These are phyloP conservation scores for Rugonectria rugulosa DNA, from an alignment of 2,329 filamentous ascomycete genomes.

Conservation along the genomic window DNA sequence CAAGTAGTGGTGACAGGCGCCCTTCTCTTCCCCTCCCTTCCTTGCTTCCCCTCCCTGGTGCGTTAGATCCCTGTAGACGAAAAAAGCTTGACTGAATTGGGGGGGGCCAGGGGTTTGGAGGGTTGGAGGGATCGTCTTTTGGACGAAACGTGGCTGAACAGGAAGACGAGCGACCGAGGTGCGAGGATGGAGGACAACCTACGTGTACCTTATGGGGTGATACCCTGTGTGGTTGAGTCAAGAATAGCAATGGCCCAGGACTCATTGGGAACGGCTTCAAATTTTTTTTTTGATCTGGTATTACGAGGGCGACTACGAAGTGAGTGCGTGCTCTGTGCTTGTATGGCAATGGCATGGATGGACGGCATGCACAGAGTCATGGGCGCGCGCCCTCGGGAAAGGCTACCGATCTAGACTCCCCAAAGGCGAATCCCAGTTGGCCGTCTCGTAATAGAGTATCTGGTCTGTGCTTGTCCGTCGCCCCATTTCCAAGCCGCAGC, in stretches of 20 bases:
- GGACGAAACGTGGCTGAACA: no score
- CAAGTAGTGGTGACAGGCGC: neutral
- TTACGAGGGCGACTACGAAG: neutral
- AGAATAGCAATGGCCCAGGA: no score
- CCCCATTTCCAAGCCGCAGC: neutral
- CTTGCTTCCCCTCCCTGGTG: no score
- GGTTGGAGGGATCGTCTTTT: no score
- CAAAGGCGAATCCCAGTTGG: neutral
- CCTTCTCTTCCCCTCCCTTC: no score
- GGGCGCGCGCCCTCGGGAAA: neutral
- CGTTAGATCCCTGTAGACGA: neutral
- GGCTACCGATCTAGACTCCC: neutral
- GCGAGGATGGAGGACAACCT: no score
- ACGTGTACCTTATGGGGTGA: no score
- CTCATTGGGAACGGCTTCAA: no score
- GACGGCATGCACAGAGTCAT: neutral
- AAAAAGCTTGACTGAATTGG: neutral
- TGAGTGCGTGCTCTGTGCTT: neutral
- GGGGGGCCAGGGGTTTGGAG: no score
- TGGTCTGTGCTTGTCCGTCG: neutral
- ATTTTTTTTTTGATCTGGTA: no score
- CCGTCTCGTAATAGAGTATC: neutral
- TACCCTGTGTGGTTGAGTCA: no score
- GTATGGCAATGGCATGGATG: neutral
- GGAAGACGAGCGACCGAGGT: no score